Evolutionary conservation across 345 rosid genomes (phyloP).

Genomic region (Passiflora organensis): DNA sequence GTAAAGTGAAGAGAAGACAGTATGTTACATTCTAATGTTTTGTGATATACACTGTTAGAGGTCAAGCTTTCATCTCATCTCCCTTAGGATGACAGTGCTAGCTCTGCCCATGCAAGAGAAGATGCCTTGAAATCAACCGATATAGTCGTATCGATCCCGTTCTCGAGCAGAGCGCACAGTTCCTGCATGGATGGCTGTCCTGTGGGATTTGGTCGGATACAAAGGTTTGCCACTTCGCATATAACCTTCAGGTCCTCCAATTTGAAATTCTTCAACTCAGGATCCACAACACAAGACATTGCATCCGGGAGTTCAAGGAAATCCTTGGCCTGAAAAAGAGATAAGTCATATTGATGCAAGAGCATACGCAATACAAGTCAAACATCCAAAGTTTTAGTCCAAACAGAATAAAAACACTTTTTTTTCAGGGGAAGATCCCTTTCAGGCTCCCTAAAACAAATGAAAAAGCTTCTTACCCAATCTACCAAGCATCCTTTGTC

Average conservation of each 20-base stretch:
- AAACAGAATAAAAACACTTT: no score
- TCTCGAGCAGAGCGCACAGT: constrained; percentile 52
- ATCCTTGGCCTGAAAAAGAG: constrained; percentile 68
- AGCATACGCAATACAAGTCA: no score
- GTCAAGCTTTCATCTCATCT: constrained; percentile 12
- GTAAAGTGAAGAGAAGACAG: background rate
- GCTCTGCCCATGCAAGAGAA: constrained; percentile 97
- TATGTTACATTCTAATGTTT: constrained; percentile 18
- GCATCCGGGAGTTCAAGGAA: constrained; percentile 71
- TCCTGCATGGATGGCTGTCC: constrained; percentile 66
- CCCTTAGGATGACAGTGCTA: constrained; percentile 65
- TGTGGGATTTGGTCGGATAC: constrained; percentile 53
- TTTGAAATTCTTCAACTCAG: constrained; percentile 72
- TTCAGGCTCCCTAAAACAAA: no score
- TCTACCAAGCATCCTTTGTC: constrained; percentile 83
- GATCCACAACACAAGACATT: constrained; percentile 78
- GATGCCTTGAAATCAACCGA: constrained; percentile 74
- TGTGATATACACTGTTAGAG: constrained; percentile 34
- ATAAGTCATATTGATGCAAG: background rate
- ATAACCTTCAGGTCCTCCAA: constrained; percentile 68
- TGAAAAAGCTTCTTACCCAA: constrained; percentile 62
- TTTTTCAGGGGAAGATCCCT: no score
- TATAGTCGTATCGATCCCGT: constrained; percentile 61
- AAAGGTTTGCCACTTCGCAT: constrained; percentile 68
- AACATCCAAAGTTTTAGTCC: no score